A percentile compares a stretch with the other conserved stretches of the same genome.
Evolutionary conservation across 164 flowering plant genomes (phyloP).

Genomic region (Houttuynia cordata): DNA sequence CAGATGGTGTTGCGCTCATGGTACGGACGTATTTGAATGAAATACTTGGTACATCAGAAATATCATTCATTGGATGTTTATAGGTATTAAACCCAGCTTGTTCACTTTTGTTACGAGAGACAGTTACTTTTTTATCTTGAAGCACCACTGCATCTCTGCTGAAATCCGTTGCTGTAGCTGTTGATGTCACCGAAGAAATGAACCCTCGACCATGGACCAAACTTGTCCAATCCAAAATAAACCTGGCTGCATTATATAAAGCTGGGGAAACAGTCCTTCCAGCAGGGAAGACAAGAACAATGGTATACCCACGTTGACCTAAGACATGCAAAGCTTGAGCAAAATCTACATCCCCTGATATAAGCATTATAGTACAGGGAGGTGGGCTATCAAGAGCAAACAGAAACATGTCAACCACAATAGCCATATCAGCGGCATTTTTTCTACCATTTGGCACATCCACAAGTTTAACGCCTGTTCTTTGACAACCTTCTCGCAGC

Average conservation of each 20-base stretch:
- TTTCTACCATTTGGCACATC: slow-evolving; percentile 97
- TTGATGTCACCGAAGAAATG: slow-evolving; percentile 37
- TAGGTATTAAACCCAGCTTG: no score
- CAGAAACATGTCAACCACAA: slow-evolving; percentile 88
- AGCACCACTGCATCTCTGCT: no score
- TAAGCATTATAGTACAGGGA: slow-evolving; percentile 82
- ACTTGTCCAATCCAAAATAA: slow-evolving; percentile 96
- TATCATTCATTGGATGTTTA: no score
- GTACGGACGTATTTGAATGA: no score
- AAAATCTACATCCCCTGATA: slow-evolving; percentile 96
- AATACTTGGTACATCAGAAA: no score
- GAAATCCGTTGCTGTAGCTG: slow-evolving; percentile 30
- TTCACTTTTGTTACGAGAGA: no score
- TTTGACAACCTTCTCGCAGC: slow-evolving; percentile 88
- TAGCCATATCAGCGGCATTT: slow-evolving; percentile 97
- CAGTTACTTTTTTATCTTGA: no score
- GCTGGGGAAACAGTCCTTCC: slow-evolving; percentile 81
- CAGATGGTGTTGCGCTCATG: no score
- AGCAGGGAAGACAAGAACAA: slow-evolving; percentile 80
- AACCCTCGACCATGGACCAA: slow-evolving; percentile 92
- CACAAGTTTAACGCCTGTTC: slow-evolving; percentile 88
- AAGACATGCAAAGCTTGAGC: slow-evolving; percentile 92
- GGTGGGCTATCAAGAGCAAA: slow-evolving; percentile 95
- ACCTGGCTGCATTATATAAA: slow-evolving; percentile 74
- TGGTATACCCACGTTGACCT: slow-evolving; percentile 91